Evolutionary conservation across 2,329 filamentous ascomycete species (phyloP), one percentile per base, ranked within the genome.

Genomic region (Knufia fluminis): DNA sequence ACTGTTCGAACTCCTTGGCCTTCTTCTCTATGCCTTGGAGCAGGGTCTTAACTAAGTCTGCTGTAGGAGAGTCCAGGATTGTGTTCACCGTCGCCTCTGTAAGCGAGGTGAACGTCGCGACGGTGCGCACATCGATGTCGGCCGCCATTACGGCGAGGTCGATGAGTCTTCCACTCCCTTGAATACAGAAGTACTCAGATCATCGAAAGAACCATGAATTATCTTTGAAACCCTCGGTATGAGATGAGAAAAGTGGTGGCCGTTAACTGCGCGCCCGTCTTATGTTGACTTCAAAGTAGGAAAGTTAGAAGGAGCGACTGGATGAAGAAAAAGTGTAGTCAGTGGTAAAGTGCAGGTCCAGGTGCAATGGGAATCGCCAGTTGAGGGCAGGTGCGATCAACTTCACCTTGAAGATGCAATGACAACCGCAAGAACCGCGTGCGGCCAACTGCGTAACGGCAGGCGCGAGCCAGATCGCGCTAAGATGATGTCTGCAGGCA

Each of bases 1-100:
- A 71, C 33, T 82, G 78, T 63, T 95, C 88, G 60, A 80, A 83
- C 61, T 95, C 88, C 60, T 83, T 85, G 31, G 86, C 88, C 66
- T 92, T 95, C 24, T 73, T 71, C 20, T 83, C 78, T 47, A 97
- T 79, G 22, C 85, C 83, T 54, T 79, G 74, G 35, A 98, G 76
- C 46, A 98, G 74, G 36, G 78, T 73, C 51, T 78, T 76, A 56
- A 96, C 85, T 22, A 95, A 79, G 10, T 94, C 87, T 54, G 77
- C 71, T 2, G 89, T 96, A 54, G 80, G 80, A 39, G 69, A 68
- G 55, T 79, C 71, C 7, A 77, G 68, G 46, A 83, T 65, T 19
- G 74, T 71, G 28, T 73, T 69, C 47, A 83, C 62, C 6, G 74
- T 74, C n/a, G 71, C 62, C 61, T 81, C 74, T 9, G 77, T 69